These are phyloP conservation scores for Myriosclerotinia duriaeana DNA, from an alignment of 2,329 filamentous ascomycete genomes.

Conservation along the genomic window DNA sequence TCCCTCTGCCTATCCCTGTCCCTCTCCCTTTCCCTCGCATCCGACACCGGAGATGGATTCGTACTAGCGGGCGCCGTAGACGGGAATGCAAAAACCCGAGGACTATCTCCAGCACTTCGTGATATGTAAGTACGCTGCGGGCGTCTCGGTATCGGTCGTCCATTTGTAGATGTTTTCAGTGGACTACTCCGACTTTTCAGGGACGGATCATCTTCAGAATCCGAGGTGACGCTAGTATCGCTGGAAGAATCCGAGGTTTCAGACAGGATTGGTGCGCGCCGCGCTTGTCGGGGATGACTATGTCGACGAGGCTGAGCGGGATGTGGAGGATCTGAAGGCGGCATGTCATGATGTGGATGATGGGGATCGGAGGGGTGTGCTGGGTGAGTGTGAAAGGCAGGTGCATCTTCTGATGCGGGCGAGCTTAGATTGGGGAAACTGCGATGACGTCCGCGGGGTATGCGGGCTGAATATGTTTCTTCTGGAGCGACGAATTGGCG, in stretches of 20 bases:
- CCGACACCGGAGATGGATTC: slow-evolving; percentile 17
- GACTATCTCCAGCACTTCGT: background rate
- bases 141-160: background rate
- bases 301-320: slow-evolving; percentile 45
- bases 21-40: slow-evolving; percentile 34
- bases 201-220: slow-evolving; percentile 21
- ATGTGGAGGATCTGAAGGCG: background rate
- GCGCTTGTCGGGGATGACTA: slow-evolving; percentile 48
- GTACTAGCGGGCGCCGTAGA: slow-evolving; percentile 13
- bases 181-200: slow-evolving; percentile 16
- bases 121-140: slow-evolving; percentile 11
- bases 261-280: slow-evolving; percentile 11
- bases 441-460: slow-evolving; percentile 32
- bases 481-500: slow-evolving; percentile 46
- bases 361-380: background rate
- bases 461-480: slow-evolving; percentile 38
- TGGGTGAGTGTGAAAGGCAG: slow-evolving; percentile 32
- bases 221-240: slow-evolving; percentile 11
- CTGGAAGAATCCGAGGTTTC: slow-evolving; percentile 6
- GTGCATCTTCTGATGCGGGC: slow-evolving; percentile 29
- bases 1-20: slow-evolving; percentile 33
- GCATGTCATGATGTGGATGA: background rate
- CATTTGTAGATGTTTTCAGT: background rate
- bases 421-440: slow-evolving; percentile 37
- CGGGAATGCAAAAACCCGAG: slow-evolving; percentile 3